phyloP scores from a whole-genome alignment of 2,329 filamentous ascomycete genomes.

The Eutypella sp. region DNA sequence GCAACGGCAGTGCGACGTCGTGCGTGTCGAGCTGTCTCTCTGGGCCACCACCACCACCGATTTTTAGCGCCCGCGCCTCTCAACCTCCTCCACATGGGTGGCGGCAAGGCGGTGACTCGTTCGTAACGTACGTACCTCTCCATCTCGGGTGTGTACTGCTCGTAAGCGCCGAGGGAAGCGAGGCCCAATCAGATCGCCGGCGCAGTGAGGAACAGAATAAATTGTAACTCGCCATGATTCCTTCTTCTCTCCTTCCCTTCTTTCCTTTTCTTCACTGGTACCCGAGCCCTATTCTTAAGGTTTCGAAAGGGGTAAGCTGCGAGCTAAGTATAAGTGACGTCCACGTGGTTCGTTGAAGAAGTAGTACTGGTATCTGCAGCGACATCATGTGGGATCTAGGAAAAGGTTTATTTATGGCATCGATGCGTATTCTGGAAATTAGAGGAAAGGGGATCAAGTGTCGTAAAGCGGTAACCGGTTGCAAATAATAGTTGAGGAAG shows the following conservation, averaged over 20 bases:
- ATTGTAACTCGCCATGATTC: slow-evolving; percentile 19
- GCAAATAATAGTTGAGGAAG: too few species aligned
- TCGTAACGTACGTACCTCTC: slow-evolving; percentile 20
- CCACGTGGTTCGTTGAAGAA: not conserved
- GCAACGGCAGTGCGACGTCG: slow-evolving; percentile 39
- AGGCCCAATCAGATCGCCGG: slow-evolving; percentile 23
- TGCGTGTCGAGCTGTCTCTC: slow-evolving; percentile 38
- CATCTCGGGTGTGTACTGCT: slow-evolving; percentile 15
- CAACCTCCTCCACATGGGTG: not conserved
- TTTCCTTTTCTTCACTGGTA: not conserved
- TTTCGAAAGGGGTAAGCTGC: not conserved
- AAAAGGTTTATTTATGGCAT: too few species aligned
- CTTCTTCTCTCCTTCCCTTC: slow-evolving; percentile 3
- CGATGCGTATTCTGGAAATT: too few species aligned
- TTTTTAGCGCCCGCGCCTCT: slow-evolving; percentile 8
- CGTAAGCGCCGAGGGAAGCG: slow-evolving; percentile 19
- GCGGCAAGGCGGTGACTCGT: not conserved
- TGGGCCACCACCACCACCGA: slow-evolving; percentile 30
- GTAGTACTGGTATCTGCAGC: too few species aligned
- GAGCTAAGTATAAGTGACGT: not conserved
- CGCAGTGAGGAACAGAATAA: slow-evolving; percentile 26
- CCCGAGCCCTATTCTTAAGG: too few species aligned
- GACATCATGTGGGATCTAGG: too few species aligned
- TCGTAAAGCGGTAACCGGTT: too few species aligned
- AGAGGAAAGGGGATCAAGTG: too few species aligned